Base-by-base conservation (phyloP, 768 basidiomycete genomes). In the Pleurotus cornucopiae region DNA sequence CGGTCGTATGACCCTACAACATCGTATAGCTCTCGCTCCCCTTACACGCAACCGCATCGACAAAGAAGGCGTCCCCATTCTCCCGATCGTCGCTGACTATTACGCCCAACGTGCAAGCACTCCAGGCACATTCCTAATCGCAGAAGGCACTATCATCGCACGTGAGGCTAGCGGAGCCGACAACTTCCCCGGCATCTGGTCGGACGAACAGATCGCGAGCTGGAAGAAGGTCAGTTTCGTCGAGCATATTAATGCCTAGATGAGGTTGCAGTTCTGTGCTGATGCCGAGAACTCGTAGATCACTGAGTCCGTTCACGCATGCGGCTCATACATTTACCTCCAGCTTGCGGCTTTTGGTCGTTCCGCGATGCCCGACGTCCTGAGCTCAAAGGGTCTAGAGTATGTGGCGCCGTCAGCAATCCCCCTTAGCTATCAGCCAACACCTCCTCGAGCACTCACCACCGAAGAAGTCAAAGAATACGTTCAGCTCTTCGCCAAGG, bases 391-490 rank as follows among this genome's bases (percentile, higher is more conserved):
- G 51, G 64, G 67, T 23, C 55, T 44, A 5, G 37, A 54, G 11
- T 66, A 66, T 41, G 68, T 70, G 34, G 66, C 69, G 3, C 60
- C 67, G 1, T 73, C 70, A 0, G 38, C 60, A 5, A 58, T 70
- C 44, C 30, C 41, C 0, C 20, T 72, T 3, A 53, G 51, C 37
- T 54, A 66, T 0, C 52, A 58, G 55, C 54, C 64, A 47, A 1
- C 30, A 53, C 5, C 64, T 5, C 81, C 80, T 2, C 70, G 73
- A 2, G 71, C 75, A 1, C 65, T 85, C 37, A 80, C 77, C 0
- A 66, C 64, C 0, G 65, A 63, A 0, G 84, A 84, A 46, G 79
- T 86, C 48, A 62, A 69, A 41, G 78, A 83, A 54, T 79, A 80
- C 56, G 65, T 79, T 18, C 34, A 69, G n/a, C 67, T 78, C 9